phyloP scores from a whole-genome alignment of 768 basidiomycete species.

The Tylopilus plumbeoviolaceoides region DNA sequence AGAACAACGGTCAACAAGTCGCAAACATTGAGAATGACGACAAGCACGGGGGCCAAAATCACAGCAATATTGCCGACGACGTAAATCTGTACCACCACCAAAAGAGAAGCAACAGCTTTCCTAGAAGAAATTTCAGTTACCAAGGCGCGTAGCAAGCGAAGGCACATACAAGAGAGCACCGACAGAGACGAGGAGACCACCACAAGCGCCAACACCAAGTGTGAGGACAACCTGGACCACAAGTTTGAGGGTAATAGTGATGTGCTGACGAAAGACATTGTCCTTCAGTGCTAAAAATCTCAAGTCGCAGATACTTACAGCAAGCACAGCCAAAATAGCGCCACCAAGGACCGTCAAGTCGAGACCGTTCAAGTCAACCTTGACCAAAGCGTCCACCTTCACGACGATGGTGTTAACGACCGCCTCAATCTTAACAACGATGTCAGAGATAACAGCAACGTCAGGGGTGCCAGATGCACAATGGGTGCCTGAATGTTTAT shows the following conservation, averaged over 20 bases:
- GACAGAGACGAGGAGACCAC: no score
- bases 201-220: no score
- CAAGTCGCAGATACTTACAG: background rate
- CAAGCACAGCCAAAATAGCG: background rate
- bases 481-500: background rate
- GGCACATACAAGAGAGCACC: no score
- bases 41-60: background rate
- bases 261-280: no score
- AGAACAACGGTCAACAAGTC: background rate
- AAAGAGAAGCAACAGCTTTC: no score
- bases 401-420: background rate
- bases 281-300: no score
- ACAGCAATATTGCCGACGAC: background rate
- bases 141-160: background rate
- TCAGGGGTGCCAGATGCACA: background rate
- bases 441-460: background rate
- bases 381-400: background rate
- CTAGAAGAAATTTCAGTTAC: background rate
- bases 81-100: background rate
- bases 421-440: constrained; percentile 1
- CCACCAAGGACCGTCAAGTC: background rate
- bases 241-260: no score
- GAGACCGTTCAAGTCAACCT: background rate
- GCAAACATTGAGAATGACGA: background rate
- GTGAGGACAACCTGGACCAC: background rate